phyloP scores from a whole-genome alignment of 352 stramenopile species.

The Halophytophthora polymorphica region DNA sequence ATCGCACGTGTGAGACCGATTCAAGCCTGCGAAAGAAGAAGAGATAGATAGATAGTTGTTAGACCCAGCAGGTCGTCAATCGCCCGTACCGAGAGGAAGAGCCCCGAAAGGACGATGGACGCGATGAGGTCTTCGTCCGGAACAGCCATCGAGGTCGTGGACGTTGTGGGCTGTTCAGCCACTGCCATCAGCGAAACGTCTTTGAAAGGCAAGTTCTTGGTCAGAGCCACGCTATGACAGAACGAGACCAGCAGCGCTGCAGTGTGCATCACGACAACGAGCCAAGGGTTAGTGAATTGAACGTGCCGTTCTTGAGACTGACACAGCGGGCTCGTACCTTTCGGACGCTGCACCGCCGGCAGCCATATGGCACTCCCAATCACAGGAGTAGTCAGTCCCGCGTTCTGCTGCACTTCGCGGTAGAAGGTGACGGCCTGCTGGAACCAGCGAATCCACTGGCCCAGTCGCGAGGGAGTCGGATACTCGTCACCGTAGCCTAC shows the following conservation, averaged over 20 bases:
- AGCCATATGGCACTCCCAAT: slow-evolving; percentile 28
- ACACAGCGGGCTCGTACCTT: slow-evolving; percentile 25
- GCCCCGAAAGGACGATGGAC: slow-evolving; percentile 32
- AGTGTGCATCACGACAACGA: not conserved
- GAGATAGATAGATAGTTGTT: not conserved
- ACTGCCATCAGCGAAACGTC: slow-evolving; percentile 26
- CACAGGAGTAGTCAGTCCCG: slow-evolving; percentile 7
- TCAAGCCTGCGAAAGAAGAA: not conserved
- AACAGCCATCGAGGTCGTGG: not conserved
- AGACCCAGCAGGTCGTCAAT: too few relatives aligned
- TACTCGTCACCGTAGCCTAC: slow-evolving; percentile 15
- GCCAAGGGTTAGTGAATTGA: not conserved
- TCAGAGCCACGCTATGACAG: slow-evolving; percentile 24
- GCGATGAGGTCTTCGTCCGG: slow-evolving; percentile 15
- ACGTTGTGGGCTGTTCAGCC: slow-evolving; percentile 2
- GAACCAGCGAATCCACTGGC: slow-evolving; percentile 29
- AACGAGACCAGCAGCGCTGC: slow-evolving; percentile 39
- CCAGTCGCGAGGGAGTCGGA: slow-evolving; percentile 18
- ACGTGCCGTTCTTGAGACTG: not conserved
- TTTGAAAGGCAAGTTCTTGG: slow-evolving; percentile 11
- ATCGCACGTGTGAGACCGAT: not conserved
- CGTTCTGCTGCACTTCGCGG: slow-evolving; percentile 22
- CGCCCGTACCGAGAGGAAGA: slow-evolving; percentile 47
- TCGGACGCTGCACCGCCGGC: slow-evolving; percentile 36
- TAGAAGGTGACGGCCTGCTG: slow-evolving; percentile 28